Evolutionary conservation across 2,329 filamentous ascomycete genomes (phyloP).

Genomic region (Bipolaris cookei): DNA sequence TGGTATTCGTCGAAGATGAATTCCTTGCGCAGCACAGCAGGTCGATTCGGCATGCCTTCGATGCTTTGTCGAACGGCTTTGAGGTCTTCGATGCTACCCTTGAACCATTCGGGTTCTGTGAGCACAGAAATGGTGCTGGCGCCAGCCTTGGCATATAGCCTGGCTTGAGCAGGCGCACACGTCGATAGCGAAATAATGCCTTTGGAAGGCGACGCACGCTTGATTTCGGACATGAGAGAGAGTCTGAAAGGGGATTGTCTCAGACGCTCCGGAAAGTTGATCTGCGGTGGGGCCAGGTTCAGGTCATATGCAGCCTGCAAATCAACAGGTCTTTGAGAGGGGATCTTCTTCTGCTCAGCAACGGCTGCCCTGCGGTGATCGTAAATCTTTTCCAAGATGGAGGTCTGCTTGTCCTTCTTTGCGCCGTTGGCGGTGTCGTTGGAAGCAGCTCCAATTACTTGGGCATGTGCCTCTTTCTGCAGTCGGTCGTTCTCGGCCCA

Average conservation of each 20-base stretch:
- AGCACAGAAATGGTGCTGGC: constrained; percentile 98
- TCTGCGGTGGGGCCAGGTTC: constrained; percentile 80
- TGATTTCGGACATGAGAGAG: constrained; percentile 97
- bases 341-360: constrained; percentile 79
- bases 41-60: constrained; percentile 89
- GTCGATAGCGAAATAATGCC: constrained; percentile 88
- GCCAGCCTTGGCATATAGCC: constrained; percentile 88
- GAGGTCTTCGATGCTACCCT: constrained; percentile 94
- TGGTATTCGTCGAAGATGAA: constrained; percentile 99
- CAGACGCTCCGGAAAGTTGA: constrained; percentile 80
- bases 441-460: constrained; percentile 41
- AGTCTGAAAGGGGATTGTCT: constrained; percentile 83
- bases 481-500: constrained; percentile 80
- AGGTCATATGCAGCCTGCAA: constrained; percentile 86
- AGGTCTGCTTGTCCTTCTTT: constrained; percentile 68
- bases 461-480: constrained; percentile 43
- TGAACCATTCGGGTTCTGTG: constrained; percentile 99
- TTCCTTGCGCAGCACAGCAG: constrained; percentile 91
- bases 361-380: constrained; percentile 78
- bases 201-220: constrained; percentile 94
- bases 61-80: constrained; percentile 85
- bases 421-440: constrained; percentile 31
- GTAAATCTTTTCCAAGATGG: constrained; percentile 92
- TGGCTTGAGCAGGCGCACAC: constrained; percentile 87
- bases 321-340: constrained; percentile 81